phyloP scores from a whole-genome alignment of 108 stramenopile genomes.

The Pseudonitzschia pungens region DNA sequence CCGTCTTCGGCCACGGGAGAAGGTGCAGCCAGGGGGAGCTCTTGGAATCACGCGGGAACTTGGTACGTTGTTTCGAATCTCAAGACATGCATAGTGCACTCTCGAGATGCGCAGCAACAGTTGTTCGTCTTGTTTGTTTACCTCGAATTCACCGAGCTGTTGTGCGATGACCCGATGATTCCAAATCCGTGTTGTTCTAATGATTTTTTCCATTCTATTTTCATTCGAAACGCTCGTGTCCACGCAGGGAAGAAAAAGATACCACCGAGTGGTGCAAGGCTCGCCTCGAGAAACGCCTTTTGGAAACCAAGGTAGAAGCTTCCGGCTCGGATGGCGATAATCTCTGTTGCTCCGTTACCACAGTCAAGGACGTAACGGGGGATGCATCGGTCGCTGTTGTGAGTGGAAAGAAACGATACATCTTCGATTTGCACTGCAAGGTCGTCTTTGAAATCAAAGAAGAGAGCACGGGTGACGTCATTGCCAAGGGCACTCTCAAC shows the following conservation, averaged over 20 bases:
- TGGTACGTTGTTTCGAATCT: conserved; percentile 35
- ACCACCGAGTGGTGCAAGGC: conserved; percentile 75
- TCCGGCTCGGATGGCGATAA: conserved; percentile 25
- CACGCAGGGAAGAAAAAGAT: conserved; percentile 82
- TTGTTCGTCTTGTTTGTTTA: not conserved
- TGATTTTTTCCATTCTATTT: not conserved
- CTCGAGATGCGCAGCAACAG: not conserved
- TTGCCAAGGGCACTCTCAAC: conserved; percentile 63
- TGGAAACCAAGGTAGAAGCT: conserved; percentile 41
- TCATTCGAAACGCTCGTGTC: not conserved
- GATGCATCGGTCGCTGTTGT: conserved; percentile 92
- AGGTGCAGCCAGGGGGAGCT: conserved; percentile 26
- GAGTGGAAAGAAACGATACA: conserved; percentile 91
- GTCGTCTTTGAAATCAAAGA: conserved; percentile 69
- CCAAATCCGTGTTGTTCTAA: not conserved
- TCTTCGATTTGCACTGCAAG: conserved; percentile 85
- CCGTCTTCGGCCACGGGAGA: conserved; percentile 11
- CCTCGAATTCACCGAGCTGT: too few species aligned
- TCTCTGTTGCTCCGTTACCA: conserved; percentile 36
- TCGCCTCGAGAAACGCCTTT: conserved; percentile 47
- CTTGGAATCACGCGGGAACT: conserved; percentile 93
- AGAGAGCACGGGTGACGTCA: conserved; percentile 43
- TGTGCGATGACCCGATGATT: too few species aligned
- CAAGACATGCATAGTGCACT: not conserved
- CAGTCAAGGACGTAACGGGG: conserved; percentile 75